These are phyloP conservation scores for Blastomyces parvus DNA, from an alignment of 2,329 filamentous ascomycete species.

Conservation along the genomic window DNA sequence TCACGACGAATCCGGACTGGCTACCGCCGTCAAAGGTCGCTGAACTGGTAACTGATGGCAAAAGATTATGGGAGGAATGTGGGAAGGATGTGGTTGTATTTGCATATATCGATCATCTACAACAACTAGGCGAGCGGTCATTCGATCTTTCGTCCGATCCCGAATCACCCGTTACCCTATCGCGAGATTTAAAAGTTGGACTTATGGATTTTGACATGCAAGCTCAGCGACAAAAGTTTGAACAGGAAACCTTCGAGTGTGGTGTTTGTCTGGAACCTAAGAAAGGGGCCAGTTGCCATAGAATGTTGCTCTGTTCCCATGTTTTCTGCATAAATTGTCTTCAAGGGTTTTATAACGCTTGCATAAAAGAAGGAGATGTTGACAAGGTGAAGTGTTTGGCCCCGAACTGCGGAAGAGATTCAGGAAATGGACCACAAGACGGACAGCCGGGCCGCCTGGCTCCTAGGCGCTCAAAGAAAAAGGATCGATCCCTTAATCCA, in stretches of 20 bases:
- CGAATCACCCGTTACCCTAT: conserved; percentile 38
- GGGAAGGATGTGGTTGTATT: conserved; percentile 49
- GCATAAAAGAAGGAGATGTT: conserved; percentile 77
- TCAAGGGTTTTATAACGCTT: conserved; percentile 79
- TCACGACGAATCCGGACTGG: conserved; percentile 46
- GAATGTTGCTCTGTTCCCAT: conserved; percentile 72
- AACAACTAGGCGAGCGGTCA: conserved; percentile 47
- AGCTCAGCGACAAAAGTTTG: conserved; percentile 64
- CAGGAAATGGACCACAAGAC: conserved; percentile 16
- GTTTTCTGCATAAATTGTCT: conserved; percentile 87
- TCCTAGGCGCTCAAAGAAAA: conserved; percentile 41
- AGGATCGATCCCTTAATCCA: conserved; percentile 62
- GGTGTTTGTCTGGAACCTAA: conserved; percentile 86
- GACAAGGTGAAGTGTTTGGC: conserved; percentile 68
- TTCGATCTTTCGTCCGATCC: conserved; percentile 41
- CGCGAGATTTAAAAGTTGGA: conserved; percentile 51
- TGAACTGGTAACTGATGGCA: conserved; percentile 40
- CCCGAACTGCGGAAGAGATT: conserved; percentile 63
- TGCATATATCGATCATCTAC: conserved; percentile 51
- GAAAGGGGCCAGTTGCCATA: conserved; percentile 72
- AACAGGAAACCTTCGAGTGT: conserved; percentile 77
- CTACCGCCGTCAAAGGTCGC: conserved; percentile 38
- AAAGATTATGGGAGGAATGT: conserved; percentile 50
- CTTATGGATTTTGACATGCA: conserved; percentile 71
- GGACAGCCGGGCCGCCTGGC: conserved; percentile 20